These are phyloP conservation scores for Celoporthe dispersa DNA, from an alignment of 2,329 filamentous ascomycete genomes.

Conservation along the genomic window DNA sequence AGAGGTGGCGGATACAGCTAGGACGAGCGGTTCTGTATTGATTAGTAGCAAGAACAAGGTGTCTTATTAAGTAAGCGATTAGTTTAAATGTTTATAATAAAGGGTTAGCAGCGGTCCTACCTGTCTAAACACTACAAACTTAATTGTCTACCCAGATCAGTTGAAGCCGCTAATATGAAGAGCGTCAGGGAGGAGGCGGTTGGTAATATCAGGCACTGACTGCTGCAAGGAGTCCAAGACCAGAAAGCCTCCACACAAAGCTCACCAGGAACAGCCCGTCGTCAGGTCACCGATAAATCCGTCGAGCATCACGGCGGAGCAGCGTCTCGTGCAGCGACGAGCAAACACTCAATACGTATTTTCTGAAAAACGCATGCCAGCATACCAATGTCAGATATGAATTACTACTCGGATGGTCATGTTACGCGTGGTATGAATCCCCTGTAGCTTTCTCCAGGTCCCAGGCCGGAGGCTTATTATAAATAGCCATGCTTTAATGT, in stretches of 20 bases:
- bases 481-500: not conserved
- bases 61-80: not conserved
- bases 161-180: not conserved
- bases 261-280: constrained; percentile 41
- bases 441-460: not conserved
- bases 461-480: not conserved
- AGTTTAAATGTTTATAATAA: not conserved
- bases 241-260: constrained; percentile 49
- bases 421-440: not conserved
- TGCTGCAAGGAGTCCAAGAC: constrained; percentile 27
- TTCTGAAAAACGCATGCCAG: not conserved
- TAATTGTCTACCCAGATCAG: not conserved
- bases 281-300: constrained; percentile 42
- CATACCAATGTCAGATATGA: not conserved
- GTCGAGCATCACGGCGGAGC: constrained; percentile 40
- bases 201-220: no score
- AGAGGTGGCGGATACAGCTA: not conserved
- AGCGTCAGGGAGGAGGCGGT: not conserved
- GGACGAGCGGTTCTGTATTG: not conserved
- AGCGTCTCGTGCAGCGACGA: not conserved
- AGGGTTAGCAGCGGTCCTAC: not conserved
- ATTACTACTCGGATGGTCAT: not conserved
- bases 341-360: not conserved
- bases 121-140: not conserved
- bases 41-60: not conserved